These are phyloP conservation scores for Boletellus deceptivus DNA, from an alignment of 1,284 basidiomycete genomes.

Conservation along the genomic window DNA sequence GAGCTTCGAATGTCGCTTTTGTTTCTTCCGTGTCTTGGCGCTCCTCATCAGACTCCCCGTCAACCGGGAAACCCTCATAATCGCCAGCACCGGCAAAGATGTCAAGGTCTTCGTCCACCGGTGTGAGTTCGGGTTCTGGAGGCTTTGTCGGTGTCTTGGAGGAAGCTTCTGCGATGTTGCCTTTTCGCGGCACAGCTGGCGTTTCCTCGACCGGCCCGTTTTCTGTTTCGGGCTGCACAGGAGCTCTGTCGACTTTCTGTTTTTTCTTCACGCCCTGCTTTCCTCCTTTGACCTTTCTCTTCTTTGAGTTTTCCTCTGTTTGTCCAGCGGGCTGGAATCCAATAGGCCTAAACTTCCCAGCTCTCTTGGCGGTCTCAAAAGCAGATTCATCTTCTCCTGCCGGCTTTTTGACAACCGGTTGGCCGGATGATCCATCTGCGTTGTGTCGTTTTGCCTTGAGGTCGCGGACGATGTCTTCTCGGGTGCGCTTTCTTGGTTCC, in stretches of 20 bases:
- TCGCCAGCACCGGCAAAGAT: conserved; percentile 88
- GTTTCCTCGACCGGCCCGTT: conserved; percentile 29
- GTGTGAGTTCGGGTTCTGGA: conserved; percentile 11
- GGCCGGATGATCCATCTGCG: conserved; percentile 18
- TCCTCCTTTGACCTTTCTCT: conserved; percentile 47
- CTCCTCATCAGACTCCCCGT: conserved; percentile 46
- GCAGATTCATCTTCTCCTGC: conserved; percentile 31
- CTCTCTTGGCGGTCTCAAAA: conserved; percentile 54
- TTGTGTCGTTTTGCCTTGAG: conserved; percentile 61
- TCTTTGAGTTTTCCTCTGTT: conserved; percentile 51
- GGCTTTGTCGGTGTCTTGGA: conserved; percentile 2
- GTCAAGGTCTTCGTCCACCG: conserved; percentile 55
- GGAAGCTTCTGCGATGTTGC: background rate
- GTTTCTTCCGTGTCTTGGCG: conserved; percentile 1
- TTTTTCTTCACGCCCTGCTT: conserved; percentile 48
- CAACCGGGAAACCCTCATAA: conserved; percentile 69
- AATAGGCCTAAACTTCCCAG: conserved; percentile 78
- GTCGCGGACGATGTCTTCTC: conserved; percentile 70
- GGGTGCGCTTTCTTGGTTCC: conserved; percentile 60
- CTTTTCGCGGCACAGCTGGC: background rate
- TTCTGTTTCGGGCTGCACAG: conserved; percentile 21
- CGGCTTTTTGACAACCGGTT: conserved; percentile 7
- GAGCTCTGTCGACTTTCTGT: conserved; percentile 35
- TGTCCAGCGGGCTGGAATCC: conserved; percentile 59
- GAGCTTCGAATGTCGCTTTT: background rate